A percentile compares a stretch with the other conserved stretches of the same genome.
Evolutionary conservation across 495 filamentous ascomycete species (phyloP).

Genomic region (Xylaria telfairii): DNA sequence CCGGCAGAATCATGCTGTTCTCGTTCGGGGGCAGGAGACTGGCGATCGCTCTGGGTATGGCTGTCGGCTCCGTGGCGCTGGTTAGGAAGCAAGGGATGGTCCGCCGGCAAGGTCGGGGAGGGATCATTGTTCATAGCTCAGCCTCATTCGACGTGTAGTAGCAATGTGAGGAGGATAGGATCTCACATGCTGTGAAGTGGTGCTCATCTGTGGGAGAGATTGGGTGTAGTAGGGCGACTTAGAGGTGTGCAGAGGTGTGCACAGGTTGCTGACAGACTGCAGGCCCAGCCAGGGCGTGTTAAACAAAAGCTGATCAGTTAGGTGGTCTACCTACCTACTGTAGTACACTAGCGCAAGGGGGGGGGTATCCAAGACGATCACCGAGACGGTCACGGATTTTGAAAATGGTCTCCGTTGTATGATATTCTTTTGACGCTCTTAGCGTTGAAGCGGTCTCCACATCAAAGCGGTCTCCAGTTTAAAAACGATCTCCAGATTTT

Average conservation of each 20-base stretch:
- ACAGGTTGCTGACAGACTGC: not conserved
- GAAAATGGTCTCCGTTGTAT: too few relatives aligned
- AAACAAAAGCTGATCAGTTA: not conserved
- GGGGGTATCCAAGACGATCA: too few relatives aligned
- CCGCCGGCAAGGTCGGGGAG: conserved; percentile 61
- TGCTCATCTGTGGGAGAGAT: conserved; percentile 12
- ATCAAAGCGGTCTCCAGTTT: too few relatives aligned
- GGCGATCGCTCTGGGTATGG: conserved; percentile 34
- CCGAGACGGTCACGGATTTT: too few relatives aligned
- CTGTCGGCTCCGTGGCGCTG: conserved; percentile 38
- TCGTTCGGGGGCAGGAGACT: conserved; percentile 33
- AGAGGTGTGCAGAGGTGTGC: not conserved
- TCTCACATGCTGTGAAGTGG: conserved; percentile 41
- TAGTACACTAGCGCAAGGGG: too few relatives aligned
- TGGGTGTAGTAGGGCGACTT: not conserved
- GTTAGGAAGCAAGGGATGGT: conserved; percentile 45
- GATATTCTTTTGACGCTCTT: too few relatives aligned
- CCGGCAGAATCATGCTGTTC: conserved; percentile 26
- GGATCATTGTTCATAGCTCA: conserved; percentile 72
- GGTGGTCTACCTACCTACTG: too few relatives aligned
- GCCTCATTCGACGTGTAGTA: conserved; percentile 50
- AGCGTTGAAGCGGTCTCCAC: too few relatives aligned
- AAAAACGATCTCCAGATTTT: too few relatives aligned
- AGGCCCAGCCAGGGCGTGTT: conserved; percentile 14
- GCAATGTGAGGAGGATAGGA: conserved; percentile 30